phyloP scores from a whole-genome alignment of 163 green algal genomes.

The Scenedesmus sp. region DNA sequence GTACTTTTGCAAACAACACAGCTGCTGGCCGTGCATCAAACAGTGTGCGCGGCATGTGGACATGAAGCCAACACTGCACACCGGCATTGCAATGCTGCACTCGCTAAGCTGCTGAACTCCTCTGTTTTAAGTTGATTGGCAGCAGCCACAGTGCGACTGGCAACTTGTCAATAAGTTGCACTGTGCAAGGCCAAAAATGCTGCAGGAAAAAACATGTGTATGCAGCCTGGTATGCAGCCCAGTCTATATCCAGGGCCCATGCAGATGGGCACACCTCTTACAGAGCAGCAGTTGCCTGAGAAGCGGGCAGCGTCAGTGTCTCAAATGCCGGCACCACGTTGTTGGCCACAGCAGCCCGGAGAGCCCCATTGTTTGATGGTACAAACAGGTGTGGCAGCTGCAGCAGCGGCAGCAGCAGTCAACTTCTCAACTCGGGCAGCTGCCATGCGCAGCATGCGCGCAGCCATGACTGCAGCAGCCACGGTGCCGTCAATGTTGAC shows the following conservation, averaged over 20 bases:
- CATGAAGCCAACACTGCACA: neutral
- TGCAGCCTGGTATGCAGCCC: neutral
- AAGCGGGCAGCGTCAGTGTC: neutral
- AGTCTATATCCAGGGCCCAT: too few relatives aligned
- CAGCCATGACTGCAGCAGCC: constrained; percentile 28
- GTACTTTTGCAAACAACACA: neutral
- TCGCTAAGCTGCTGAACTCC: neutral
- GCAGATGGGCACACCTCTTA: neutral
- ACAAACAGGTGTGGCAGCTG: neutral
- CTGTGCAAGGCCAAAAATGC: neutral
- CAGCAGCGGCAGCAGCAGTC: constrained; percentile 10
- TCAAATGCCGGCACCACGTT: constrained; percentile 21
- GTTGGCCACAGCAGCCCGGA: neutral
- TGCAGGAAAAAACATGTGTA: neutral
- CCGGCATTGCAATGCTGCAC: neutral
- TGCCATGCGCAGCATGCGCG: constrained; percentile 40
- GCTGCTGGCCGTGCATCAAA: constrained; percentile 1
- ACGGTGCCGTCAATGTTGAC: constrained; percentile 1
- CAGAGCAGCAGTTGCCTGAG: neutral
- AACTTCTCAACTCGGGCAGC: constrained; percentile 39
- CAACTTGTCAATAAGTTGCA: neutral
- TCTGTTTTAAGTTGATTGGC: neutral
- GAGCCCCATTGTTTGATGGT: neutral
- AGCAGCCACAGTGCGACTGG: neutral
- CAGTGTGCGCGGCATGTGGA: neutral